These are phyloP conservation scores for Rhodotorula sp. DNA, from an alignment of 1,284 basidiomycete species.

Conservation along the genomic window DNA sequence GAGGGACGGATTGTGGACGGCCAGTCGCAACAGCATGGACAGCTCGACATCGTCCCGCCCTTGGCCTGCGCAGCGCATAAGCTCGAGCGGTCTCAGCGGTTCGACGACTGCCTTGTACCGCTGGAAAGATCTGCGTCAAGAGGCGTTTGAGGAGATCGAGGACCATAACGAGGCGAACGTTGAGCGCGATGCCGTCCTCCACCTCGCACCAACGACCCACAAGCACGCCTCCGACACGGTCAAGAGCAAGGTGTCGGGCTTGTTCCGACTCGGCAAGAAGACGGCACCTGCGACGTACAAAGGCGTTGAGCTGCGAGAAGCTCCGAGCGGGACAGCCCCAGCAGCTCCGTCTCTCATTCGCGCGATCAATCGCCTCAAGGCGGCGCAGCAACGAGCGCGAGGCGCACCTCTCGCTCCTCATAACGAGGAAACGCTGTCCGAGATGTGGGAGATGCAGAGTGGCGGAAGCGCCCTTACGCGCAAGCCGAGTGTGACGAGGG, in stretches of 20 bases:
- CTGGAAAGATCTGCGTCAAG: too few species aligned
- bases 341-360: slow-evolving; percentile 19
- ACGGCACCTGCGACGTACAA: background rate
- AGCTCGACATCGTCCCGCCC: background rate
- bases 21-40: background rate
- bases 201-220: background rate
- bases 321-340: slow-evolving; percentile 2
- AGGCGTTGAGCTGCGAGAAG: background rate
- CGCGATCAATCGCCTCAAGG: slow-evolving; percentile 11
- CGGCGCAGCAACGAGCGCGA: slow-evolving; percentile 17
- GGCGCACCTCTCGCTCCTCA: background rate
- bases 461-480: background rate
- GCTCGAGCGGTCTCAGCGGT: slow-evolving; percentile 9
- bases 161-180: background rate
- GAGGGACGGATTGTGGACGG: background rate
- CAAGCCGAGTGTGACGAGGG: background rate
- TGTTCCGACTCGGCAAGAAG: background rate
- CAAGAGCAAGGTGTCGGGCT: background rate
- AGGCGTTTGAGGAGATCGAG: background rate
- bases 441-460: background rate
- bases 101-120: background rate
- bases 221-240: too few species aligned
- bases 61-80: too few species aligned
- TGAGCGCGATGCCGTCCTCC: background rate
- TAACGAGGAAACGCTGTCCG: background rate